Evolutionary conservation across 164 flowering plant species (phyloP).

Genomic region (Macadamia tetraphylla): DNA sequence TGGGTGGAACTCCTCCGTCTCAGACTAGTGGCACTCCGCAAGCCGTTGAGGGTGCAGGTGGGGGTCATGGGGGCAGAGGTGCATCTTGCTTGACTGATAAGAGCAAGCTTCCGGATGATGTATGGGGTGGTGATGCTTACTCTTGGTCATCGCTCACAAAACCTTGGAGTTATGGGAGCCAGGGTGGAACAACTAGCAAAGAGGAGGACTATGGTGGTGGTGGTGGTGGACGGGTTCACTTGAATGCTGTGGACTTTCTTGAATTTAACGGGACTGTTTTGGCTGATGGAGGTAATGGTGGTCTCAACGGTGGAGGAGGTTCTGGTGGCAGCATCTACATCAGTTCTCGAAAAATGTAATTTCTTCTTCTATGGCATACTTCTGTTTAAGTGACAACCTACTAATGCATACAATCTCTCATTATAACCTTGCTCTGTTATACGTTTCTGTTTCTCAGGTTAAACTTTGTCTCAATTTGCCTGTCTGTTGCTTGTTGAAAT

Average conservation of each 20-base stretch:
- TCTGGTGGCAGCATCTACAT: slow-evolving; percentile 91
- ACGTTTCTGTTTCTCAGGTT: no score
- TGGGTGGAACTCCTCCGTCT: slow-evolving; percentile 62
- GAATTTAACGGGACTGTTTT: slow-evolving; percentile 46
- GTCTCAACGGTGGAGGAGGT: slow-evolving; percentile 89
- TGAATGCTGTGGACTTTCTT: slow-evolving; percentile 20
- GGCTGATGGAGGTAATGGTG: slow-evolving; percentile 84
- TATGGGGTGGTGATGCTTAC: slow-evolving; percentile 93
- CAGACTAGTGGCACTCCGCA: slow-evolving; percentile 75
- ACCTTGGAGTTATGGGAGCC: slow-evolving; percentile 77
- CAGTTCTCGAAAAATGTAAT: slow-evolving; percentile 69
- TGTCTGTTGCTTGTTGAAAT: no score
- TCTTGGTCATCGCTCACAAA: slow-evolving; percentile 50
- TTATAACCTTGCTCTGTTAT: not conserved
- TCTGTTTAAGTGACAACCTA: not conserved
- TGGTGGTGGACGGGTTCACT: slow-evolving; percentile 67
- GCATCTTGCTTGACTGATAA: slow-evolving; percentile 64
- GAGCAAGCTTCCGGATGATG: slow-evolving; percentile 60
- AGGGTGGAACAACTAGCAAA: slow-evolving; percentile 61
- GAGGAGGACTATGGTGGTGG: slow-evolving; percentile 70
- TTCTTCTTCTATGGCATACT: not conserved
- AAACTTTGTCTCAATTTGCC: no score
- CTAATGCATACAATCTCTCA: not conserved
- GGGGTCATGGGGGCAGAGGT: slow-evolving; percentile 95
- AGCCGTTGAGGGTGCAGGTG: slow-evolving; percentile 71